Conservation (phyloP, 164 flowering plant species). For the Chloranthus sessilifolius region DNA sequence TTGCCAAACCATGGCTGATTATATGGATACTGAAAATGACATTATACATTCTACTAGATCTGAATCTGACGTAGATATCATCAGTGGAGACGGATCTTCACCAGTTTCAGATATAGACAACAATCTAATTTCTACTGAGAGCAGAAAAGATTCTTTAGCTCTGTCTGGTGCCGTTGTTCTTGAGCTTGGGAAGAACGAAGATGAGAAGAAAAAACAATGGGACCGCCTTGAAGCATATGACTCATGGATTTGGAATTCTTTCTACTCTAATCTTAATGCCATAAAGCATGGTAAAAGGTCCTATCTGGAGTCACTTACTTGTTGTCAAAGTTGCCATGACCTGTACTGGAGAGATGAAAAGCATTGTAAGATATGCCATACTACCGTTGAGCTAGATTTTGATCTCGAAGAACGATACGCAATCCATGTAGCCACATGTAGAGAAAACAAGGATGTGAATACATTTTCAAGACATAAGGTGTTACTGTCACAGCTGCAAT, state of each 20-base stretch:
- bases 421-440: constrained; percentile 77
- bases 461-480: constrained; percentile 46
- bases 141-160: constrained; percentile 23
- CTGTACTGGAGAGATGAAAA: constrained; percentile 97
- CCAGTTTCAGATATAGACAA: constrained; percentile 88
- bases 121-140: constrained; percentile 29
- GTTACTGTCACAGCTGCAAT: constrained; percentile 68
- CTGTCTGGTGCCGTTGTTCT: constrained; percentile 37
- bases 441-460: constrained; percentile 33
- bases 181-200: constrained; percentile 44
- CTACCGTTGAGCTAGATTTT: constrained; percentile 91
- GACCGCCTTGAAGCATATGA: constrained; percentile 64
- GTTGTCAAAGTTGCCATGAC: constrained; percentile 88
- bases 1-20: constrained; percentile 50
- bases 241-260: constrained; percentile 76
- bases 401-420: constrained; percentile 90
- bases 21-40: constrained; percentile 18
- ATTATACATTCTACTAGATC: constrained; percentile 20
- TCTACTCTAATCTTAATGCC: constrained; percentile 62
- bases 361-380: constrained; percentile 84
- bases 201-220: constrained; percentile 46
- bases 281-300: constrained; percentile 62
- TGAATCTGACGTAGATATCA: constrained; percentile 39
- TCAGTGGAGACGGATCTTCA: constrained; percentile 63
- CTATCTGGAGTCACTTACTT: constrained; percentile 61